Base-by-base conservation (phyloP, 1,284 basidiomycete genomes). In the Phellinidium pouzarii region DNA sequence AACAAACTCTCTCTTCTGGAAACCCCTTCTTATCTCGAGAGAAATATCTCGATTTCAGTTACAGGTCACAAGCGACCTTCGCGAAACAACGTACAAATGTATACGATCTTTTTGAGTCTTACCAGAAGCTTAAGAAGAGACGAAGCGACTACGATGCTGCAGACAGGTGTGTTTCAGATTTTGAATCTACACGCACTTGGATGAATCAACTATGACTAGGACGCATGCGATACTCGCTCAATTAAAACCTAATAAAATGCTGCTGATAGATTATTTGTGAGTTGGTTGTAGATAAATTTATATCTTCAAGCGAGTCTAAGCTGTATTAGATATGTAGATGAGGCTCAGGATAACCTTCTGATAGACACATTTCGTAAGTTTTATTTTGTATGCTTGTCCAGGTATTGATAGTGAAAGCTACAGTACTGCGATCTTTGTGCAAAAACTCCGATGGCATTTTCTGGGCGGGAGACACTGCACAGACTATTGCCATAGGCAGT, bases 381-480 rank as follows among this genome's bases (percentile, higher is more conserved):
- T 19, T 43, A 17, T 44, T 37, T 36, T 26, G n/a, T 40, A 9
- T 12, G 7, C 17, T 1, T 23, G 4, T 42, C 22, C n/a, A 12
- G 22, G 3, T 17, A n/a, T 17, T 44, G 37, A 44, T 38, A 19
- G 29, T 5, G 9, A 9, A 44, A 7, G 8, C 19, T 43, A 7
- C 43, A 87, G 85, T 89, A 1, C 63, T 89, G 41, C 69, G 83
- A 9, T 68, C 65, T 0, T 61, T 87, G 2, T 87, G 83, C 59
- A 65, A 65, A 9, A 87, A 88, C 59, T 74, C 78, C 0, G 68
- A 82, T 48, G 86, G 87, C 0, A 65, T 85, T 20, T 87, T 87
- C 61, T 89, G 82, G 82, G 86, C 86, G 0, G 87, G 86, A 0
- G 86, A 89, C 60, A 89, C 87, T 0, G 85, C 86, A 0, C 86